Conservation (phyloP, 2,329 filamentous ascomycete species). For the Acrodontium crateriforme region DNA sequence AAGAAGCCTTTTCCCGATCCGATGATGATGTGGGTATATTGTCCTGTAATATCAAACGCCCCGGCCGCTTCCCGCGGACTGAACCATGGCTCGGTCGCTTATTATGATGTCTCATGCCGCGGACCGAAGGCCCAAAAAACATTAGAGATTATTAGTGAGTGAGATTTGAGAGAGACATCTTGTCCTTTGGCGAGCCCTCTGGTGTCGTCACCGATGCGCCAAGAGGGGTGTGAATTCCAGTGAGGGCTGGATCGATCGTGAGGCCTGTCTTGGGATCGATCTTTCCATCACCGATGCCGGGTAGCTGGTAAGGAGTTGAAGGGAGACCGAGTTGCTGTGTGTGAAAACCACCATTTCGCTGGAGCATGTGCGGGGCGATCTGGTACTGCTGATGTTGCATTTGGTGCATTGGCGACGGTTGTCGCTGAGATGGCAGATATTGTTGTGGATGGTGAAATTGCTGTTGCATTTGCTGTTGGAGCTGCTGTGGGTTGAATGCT, state of each 20-base stretch:
- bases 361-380: slow-evolving; percentile 13
- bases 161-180: slow-evolving; percentile 26
- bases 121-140: slow-evolving; percentile 2
- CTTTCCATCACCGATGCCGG: slow-evolving; percentile 11
- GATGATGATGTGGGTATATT: too few relatives aligned
- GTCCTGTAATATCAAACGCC: too few relatives aligned
- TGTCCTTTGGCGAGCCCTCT: slow-evolving; percentile 23
- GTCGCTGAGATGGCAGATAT: slow-evolving; percentile 14
- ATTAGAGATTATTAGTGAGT: slow-evolving; percentile 12
- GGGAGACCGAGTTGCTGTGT: slow-evolving; percentile 6
- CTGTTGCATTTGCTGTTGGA: slow-evolving; percentile 21
- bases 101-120: too few relatives aligned
- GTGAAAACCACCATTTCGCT: slow-evolving; percentile 3
- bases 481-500: slow-evolving; percentile 11
- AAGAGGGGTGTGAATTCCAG: slow-evolving; percentile 10
- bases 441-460: slow-evolving; percentile 13
- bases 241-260: slow-evolving; percentile 16
- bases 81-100: too few relatives aligned
- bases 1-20: too few relatives aligned
- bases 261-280: slow-evolving; percentile 7
- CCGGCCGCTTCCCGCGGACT: too few relatives aligned
- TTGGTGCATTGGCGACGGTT: slow-evolving; percentile 11
- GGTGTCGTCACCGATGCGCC: slow-evolving; percentile 13
- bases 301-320: slow-evolving; percentile 12
- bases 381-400: slow-evolving; percentile 12